Conservation (phyloP, 2,329 filamentous ascomycete genomes). For the Colletotrichum tabaci region DNA sequence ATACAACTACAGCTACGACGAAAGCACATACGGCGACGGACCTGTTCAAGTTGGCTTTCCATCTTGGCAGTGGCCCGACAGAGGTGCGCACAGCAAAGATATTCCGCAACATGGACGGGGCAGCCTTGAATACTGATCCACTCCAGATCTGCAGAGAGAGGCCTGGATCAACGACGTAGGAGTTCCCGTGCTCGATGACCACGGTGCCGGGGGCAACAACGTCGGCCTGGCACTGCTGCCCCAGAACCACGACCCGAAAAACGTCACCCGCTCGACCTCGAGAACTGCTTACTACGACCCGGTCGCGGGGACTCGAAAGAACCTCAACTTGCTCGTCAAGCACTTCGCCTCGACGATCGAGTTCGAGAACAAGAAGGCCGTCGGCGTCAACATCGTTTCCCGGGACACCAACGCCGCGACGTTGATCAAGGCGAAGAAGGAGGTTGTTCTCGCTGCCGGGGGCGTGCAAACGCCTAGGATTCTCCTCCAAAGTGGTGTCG, state of each 20-base stretch:
- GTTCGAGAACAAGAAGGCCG: conserved; percentile 44
- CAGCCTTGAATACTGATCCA: too few species aligned
- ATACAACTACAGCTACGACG: conserved; percentile 45
- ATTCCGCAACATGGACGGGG: background rate
- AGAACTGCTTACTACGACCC: conserved; percentile 51
- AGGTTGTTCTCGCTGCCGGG: conserved; percentile 60
- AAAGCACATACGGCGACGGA: conserved; percentile 45
- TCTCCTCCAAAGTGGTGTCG: conserved; percentile 65
- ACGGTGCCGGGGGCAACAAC: conserved; percentile 41
- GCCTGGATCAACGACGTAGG: conserved; percentile 40
- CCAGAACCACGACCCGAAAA: conserved; percentile 55
- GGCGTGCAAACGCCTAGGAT: conserved; percentile 59
- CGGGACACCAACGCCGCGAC: conserved; percentile 3
- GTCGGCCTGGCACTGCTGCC: conserved; percentile 47
- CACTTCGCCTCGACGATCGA: conserved; percentile 49
- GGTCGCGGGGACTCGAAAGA: conserved; percentile 51
- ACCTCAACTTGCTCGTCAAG: conserved; percentile 55
- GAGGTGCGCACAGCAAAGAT: conserved; percentile 17
- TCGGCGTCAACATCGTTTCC: conserved; percentile 54
- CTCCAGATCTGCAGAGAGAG: conserved; percentile 27
- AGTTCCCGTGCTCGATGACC: conserved; percentile 36
- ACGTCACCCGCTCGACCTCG: conserved; percentile 55
- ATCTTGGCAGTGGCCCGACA: conserved; percentile 47
- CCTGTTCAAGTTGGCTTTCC: conserved; percentile 46
- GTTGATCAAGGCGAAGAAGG: conserved; percentile 48